Conservation (phyloP, 257 asterid genomes). For the Voacanga thouarsii region DNA sequence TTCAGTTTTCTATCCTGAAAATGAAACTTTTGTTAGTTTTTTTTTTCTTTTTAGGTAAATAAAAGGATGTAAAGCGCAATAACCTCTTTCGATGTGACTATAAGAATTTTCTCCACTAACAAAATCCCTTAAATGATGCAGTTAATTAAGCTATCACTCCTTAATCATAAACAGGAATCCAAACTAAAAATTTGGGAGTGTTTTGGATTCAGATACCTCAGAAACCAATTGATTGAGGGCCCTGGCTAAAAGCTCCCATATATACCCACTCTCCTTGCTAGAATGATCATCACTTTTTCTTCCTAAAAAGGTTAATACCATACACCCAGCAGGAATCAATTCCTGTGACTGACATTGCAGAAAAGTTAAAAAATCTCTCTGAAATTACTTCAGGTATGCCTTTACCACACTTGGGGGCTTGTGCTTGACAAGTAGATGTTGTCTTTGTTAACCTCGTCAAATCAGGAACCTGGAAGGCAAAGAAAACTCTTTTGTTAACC, state of each 20-base stretch:
- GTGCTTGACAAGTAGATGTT: constrained; percentile 45
- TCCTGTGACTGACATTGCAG: constrained; percentile 52
- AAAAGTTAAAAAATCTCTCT: constrained; percentile 45
- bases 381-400: constrained; percentile 56
- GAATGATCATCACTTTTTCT: constrained; percentile 42
- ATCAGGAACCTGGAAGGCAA: constrained; percentile 13
- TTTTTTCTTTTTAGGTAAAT: too few relatives aligned
- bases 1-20: too few relatives aligned
- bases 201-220: constrained; percentile 32
- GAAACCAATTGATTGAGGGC: constrained; percentile 46
- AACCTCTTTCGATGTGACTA: too few relatives aligned
- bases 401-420: constrained; percentile 46
- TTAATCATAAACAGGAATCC: too few relatives aligned
- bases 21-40: too few relatives aligned
- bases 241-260: constrained; percentile 57
- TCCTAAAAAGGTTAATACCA: constrained; percentile 68
- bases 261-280: constrained; percentile 52
- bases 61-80: too few relatives aligned
- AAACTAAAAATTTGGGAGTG: too few relatives aligned
- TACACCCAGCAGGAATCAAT: constrained; percentile 47
- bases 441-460: constrained; percentile 28
- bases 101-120: too few relatives aligned
- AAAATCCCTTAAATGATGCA: too few relatives aligned
- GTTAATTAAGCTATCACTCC: too few relatives aligned
- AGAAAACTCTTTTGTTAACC: too few relatives aligned